phyloP scores from a whole-genome alignment of 2,329 filamentous ascomycete species.

The Pseudogymnoascus sp. region DNA sequence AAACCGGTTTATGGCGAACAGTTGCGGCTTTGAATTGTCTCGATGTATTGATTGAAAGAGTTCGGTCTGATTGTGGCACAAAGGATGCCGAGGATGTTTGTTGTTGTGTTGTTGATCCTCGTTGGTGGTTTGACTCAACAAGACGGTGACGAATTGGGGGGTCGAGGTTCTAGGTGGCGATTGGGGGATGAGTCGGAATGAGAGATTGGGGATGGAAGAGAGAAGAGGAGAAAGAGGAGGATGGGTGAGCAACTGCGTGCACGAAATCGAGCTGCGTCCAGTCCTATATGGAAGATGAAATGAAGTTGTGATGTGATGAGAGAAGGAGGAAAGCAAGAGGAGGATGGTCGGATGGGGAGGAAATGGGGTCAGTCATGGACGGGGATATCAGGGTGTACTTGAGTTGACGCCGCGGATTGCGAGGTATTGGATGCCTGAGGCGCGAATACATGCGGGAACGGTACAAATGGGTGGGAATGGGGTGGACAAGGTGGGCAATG shows the following conservation, averaged over 20 bases:
- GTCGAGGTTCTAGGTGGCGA: conserved; percentile 6
- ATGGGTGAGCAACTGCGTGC: conserved; percentile 5
- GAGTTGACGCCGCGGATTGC: background rate
- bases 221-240: conserved; percentile 7
- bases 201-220: background rate
- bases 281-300: conserved; percentile 7
- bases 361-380: conserved; percentile 5
- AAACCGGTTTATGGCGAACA: background rate
- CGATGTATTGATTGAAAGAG: background rate
- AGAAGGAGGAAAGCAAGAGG: background rate
- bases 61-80: background rate
- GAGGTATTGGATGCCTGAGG: background rate
- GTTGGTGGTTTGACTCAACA: background rate
- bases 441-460: background rate
- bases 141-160: background rate
- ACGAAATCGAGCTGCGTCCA: conserved; percentile 8
- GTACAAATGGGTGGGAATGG: background rate
- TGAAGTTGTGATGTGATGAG: conserved; percentile 4
- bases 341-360: conserved; percentile 4
- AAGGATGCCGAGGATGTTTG: background rate
- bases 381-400: conserved; percentile 8
- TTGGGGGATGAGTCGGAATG: conserved; percentile 2
- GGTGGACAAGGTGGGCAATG: background rate
- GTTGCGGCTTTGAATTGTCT: background rate
- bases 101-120: background rate